phyloP scores from a whole-genome alignment of 371 early-diverging fungal genomes.

The Umbelopsis sp. region DNA sequence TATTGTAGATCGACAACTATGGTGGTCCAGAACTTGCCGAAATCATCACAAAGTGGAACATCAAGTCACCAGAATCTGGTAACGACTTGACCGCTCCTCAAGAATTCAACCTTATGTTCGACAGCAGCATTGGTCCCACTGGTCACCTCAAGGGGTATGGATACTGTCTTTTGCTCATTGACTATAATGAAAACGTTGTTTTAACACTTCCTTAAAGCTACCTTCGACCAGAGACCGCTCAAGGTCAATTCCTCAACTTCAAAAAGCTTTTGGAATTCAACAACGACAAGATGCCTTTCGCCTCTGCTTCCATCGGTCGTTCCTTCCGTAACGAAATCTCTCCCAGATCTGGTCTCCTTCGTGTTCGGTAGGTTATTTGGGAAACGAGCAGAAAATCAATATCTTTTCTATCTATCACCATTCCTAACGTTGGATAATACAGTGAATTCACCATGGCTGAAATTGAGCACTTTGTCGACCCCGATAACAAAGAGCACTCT shows the following conservation, averaged over 20 bases:
- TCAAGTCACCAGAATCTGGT: constrained; percentile 92
- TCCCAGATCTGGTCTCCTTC: constrained; percentile 96
- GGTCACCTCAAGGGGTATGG: constrained; percentile 87
- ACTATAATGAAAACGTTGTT: too few species aligned
- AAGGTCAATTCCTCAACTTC: constrained; percentile 99
- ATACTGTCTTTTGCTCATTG: too few species aligned
- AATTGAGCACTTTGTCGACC: constrained; percentile 99
- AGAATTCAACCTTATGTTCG: constrained; percentile 99
- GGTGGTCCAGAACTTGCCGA: constrained; percentile 85
- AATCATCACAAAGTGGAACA: constrained; percentile 86
- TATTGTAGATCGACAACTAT: constrained; percentile 88
- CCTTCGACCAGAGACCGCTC: constrained; percentile 99
- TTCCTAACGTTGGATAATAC: not conserved
- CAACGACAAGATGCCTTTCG: constrained; percentile 99
- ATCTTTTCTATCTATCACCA: too few species aligned
- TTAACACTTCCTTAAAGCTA: constrained; percentile 51
- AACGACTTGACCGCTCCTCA: constrained; percentile 91
- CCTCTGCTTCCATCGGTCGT: constrained; percentile 98
- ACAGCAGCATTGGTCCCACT: constrained; percentile 97
- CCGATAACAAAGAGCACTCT: constrained; percentile 91
- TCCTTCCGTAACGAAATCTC: constrained; percentile 99
- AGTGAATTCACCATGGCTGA: constrained; percentile 99
- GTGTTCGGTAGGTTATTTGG: constrained; percentile 79
- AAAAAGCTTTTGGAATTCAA: constrained; percentile 97
- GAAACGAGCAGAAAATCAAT: too few species aligned